These are phyloP conservation scores for Talaromyces proteolyticus DNA, from an alignment of 495 filamentous ascomycete genomes.

Conservation along the genomic window DNA sequence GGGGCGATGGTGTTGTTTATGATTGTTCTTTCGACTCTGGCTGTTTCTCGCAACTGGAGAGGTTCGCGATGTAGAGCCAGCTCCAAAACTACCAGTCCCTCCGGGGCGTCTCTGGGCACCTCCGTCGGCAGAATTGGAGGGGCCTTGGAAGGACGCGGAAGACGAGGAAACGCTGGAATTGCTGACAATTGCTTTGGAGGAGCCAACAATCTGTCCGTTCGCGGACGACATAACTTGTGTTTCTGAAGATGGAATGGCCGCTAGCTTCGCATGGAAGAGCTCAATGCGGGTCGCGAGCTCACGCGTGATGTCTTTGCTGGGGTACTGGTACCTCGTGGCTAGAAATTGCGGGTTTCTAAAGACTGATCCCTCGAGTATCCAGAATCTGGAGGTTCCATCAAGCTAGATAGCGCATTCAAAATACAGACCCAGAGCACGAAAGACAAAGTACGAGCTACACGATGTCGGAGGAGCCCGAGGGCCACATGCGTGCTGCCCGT, in stretches of 20 bases:
- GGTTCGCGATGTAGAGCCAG: constrained; percentile 50
- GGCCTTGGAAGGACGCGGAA: constrained; percentile 32
- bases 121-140: constrained; percentile 26
- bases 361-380: too few relatives aligned
- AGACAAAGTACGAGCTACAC: too few relatives aligned
- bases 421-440: too few relatives aligned
- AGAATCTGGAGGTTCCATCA: too few relatives aligned
- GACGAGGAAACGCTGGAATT: constrained; percentile 28
- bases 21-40: constrained; percentile 69
- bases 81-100: constrained; percentile 57
- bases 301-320: too few relatives aligned
- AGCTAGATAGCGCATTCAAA: too few relatives aligned
- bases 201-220: constrained; percentile 29
- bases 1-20: constrained; percentile 54
- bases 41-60: constrained; percentile 57
- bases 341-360: too few relatives aligned
- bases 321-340: too few relatives aligned
- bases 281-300: too few relatives aligned
- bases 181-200: constrained; percentile 39
- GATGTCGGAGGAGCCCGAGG: not conserved
- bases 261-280: not conserved
- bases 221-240: constrained; percentile 43
- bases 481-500: constrained; percentile 4
- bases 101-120: constrained; percentile 58
- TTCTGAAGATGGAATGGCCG: not conserved